These are phyloP conservation scores for Sporisorium exsertum DNA, from an alignment of 1,284 basidiomycete species.

Conservation along the genomic window DNA sequence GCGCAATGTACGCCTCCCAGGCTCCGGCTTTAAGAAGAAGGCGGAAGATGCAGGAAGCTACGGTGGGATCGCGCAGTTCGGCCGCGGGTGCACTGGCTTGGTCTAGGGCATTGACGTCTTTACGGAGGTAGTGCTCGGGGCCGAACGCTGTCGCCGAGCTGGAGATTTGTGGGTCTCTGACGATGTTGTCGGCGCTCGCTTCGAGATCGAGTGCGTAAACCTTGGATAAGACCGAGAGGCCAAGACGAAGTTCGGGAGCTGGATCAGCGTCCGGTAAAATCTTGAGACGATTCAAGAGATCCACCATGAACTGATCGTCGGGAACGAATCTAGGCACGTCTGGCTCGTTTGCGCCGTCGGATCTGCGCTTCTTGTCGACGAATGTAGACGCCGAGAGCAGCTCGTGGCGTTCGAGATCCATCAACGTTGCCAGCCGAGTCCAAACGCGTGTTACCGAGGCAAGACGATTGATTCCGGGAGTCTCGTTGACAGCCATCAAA, in stretches of 20 bases:
- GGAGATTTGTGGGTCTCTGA: slow-evolving; percentile 17
- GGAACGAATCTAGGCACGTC: slow-evolving; percentile 24
- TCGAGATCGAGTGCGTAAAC: slow-evolving; percentile 40
- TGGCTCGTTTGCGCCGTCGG: background rate
- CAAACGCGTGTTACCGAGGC: slow-evolving; percentile 11
- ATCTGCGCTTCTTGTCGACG: background rate
- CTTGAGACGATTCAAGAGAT: slow-evolving; percentile 11
- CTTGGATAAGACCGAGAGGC: slow-evolving; percentile 12
- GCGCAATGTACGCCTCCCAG: slow-evolving; percentile 13
- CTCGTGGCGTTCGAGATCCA: slow-evolving; percentile 27
- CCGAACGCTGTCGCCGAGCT: background rate
- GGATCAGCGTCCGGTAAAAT: background rate
- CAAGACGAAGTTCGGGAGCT: background rate
- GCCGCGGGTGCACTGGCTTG: background rate
- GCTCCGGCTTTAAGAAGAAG: background rate
- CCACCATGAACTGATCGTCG: slow-evolving; percentile 21
- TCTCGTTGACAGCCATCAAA: background rate
- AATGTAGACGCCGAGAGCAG: background rate
- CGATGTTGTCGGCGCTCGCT: slow-evolving; percentile 22
- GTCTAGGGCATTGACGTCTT: slow-evolving; percentile 4
- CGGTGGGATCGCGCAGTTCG: slow-evolving; percentile 12
- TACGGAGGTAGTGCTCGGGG: slow-evolving; percentile 14
- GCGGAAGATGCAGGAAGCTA: background rate
- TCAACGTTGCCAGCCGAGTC: slow-evolving; percentile 16
- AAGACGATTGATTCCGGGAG: slow-evolving; percentile 4